Evolutionary conservation across 2,329 filamentous ascomycete species (phyloP), one percentile per base, ranked within the genome.

Genomic region (Didymella keratinophila): DNA sequence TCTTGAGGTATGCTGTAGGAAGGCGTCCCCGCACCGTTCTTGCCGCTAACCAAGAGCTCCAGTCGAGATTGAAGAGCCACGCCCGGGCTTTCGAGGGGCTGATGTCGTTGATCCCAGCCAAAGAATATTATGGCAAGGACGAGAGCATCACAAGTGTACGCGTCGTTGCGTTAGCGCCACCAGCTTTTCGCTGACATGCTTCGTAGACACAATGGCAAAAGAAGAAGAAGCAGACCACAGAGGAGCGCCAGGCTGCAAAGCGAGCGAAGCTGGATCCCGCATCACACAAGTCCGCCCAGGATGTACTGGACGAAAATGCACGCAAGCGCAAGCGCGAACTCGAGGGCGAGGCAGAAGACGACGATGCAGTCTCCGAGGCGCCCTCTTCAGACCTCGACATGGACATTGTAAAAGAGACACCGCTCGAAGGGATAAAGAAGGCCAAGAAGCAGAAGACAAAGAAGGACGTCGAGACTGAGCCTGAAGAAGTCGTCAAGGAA

Each of bases 141-240:
- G 71, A 70, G 58, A 76, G 73, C 47, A 74, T 76, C 75, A 90
- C 85, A 62, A 92, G 85, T 78, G 91, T 94, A 89, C 70, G 90
- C 87, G 58, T 16, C 36, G 32, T 27, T 54, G 48, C 54, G 20
- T 48, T 50, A 39, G 41, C 49, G 47, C 52, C 57, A 46, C 57
- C 39, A 52, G 27, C 52, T 47, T 37, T 47, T 21, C 55, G 45
- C 63, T 67, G 52, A 62, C 60, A 51, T 37, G 28, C 56, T 60
- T 32, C 36, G 34, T 52, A 96, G 92, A 90, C 95, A 71, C 92
- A 97, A 88, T 96, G 93, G 92, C 96, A 92, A 90, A 88, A 89
- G 76, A 89, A 89, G 74, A 96, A 95, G 80, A 98, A 98, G 82
- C 93, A 98, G 80, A 94, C 92, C 49, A 97, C 96, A 76, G 90